Conservation (phyloP, 306 rosid genomes). For the Mucuna pruriens region DNA sequence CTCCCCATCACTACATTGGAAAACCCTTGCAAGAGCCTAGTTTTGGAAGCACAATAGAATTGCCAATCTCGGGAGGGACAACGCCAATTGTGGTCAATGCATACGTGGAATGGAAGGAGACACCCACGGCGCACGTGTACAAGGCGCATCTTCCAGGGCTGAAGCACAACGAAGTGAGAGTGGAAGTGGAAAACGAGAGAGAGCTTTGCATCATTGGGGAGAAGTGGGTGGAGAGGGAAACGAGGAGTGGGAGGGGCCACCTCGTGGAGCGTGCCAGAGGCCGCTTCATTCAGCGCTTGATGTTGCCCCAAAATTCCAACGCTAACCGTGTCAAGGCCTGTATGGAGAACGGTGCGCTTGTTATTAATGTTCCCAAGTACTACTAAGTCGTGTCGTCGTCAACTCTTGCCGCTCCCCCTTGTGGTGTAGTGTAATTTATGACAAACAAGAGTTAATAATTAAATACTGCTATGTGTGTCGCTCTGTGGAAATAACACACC, state of each 20-base stretch:
- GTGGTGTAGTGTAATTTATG: not conserved
- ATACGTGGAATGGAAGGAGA: conserved; percentile 44
- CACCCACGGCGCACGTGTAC: conserved; percentile 38
- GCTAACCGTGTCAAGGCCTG: conserved; percentile 33
- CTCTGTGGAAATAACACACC: not conserved
- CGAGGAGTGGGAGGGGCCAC: conserved; percentile 30
- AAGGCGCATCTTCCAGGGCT: conserved; percentile 48
- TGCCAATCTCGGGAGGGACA: not conserved
- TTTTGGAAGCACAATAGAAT: not conserved
- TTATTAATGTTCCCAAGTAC: conserved; percentile 48
- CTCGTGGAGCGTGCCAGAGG: conserved; percentile 38
- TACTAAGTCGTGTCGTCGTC: not conserved
- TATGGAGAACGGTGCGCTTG: conserved; percentile 49
- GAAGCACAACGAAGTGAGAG: conserved; percentile 42
- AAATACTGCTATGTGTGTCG: not conserved
- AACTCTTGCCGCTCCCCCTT: not conserved
- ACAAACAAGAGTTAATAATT: not conserved
- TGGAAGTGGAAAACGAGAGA: conserved; percentile 47
- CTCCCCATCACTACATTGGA: not conserved
- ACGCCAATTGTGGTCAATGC: conserved; percentile 26
- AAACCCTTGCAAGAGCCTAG: not conserved
- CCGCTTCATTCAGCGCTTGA: conserved; percentile 40
- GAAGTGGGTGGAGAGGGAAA: conserved; percentile 38
- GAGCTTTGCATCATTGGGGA: conserved; percentile 45
- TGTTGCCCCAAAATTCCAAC: conserved; percentile 46